Base-by-base conservation (phyloP, 352 stramenopile genomes). In the Pilasporangium apinafurcum region DNA sequence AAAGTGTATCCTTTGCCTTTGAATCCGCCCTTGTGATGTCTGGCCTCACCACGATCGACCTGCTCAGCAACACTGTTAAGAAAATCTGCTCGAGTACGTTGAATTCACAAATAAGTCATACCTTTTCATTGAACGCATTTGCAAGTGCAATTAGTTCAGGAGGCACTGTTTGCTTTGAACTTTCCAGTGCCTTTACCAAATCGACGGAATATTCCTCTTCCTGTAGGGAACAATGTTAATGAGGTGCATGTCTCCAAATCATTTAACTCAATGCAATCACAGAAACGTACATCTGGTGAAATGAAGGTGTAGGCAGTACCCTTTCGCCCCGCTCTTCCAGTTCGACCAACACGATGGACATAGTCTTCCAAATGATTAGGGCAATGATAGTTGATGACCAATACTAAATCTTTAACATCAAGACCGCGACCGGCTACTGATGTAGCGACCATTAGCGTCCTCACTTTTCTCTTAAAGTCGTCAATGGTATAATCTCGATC, bases 361-460 rank as follows among this genome's bases (percentile, higher is more conserved):
- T 99, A 99, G 53, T 99, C 97, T 79, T 99, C 97, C 34, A 99
- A 70, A 62, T 99, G 96, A 61, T 99, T 99, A 0, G 97, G 97
- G 38, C 91, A 97, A 38, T 98, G 96, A 59, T 98, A 99, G 73
- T 99, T 99, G 56, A 99, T 97, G 25, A 99, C 97, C 53, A 98
- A 95, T 28, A 95, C 75, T 42, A 98, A 86, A 40, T 98, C 93
- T 35, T 98, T 96, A 26, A 99, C 97, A 58, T 99, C 97, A 31
- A 99, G 79, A 47, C 97, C 97, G 40, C 97, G 83, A 36, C 92
- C 96, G 48, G 96, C 97, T 31, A 99, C 96, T 28, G 79, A 95
- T 8, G 97, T 99, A 22, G 96, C 86, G 13, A 97, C 83, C 86
- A 97, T 96, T 16, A 97, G 54, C 22, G 88, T 96, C 22, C 85